Base-by-base conservation (phyloP, 768 basidiomycete genomes). In the Grammothele lineata region DNA sequence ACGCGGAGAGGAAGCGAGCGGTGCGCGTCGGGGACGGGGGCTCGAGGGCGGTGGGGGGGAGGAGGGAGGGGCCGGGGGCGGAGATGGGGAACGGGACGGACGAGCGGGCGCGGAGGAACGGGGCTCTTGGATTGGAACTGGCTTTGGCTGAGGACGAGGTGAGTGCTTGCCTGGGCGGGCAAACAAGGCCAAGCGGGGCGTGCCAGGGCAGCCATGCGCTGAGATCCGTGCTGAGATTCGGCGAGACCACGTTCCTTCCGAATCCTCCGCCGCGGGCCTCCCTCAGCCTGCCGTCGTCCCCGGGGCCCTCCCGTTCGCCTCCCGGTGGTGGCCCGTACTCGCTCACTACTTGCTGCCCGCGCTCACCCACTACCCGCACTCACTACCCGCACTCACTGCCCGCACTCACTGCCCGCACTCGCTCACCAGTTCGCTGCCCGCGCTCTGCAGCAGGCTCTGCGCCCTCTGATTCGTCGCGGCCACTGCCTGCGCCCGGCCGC, bases 121-220 rank as follows among this genome's bases (percentile, higher is more conserved):
- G n/a, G n/a, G n/a, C n/a, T n/a, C n/a, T n/a, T n/a, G n/a, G n/a
- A n/a, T n/a, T n/a, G n/a, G n/a, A n/a, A n/a, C n/a, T n/a, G n/a
- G n/a, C n/a, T n/a, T n/a, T n/a, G n/a, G n/a, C n/a, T n/a, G n/a
- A n/a, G n/a, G 35, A 22, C 37, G 14, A 24, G 39, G 27, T 36
- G 47, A 33, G 24, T 17, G 33, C 18, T 25, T 15, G 32, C 41
- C 33, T 15, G 35, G 40, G 14, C 26, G 47, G 37, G 50, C 47
- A 57, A 57, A 57, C 56, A 57, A 57, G 52, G 50, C 27, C 56
- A 57, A 57, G 50, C 52, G 14, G 32, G 40, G 22, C 32, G 22
- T 26, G 50, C 43, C n/a, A 38, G 30, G 17, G 30, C 7, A 9
- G 19, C 8, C 21, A 15, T 44, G 33, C 33, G 43, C 33, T 37